Conservation (phyloP, 306 rosid genomes). For the Herpetospermum pedunculosum region DNA sequence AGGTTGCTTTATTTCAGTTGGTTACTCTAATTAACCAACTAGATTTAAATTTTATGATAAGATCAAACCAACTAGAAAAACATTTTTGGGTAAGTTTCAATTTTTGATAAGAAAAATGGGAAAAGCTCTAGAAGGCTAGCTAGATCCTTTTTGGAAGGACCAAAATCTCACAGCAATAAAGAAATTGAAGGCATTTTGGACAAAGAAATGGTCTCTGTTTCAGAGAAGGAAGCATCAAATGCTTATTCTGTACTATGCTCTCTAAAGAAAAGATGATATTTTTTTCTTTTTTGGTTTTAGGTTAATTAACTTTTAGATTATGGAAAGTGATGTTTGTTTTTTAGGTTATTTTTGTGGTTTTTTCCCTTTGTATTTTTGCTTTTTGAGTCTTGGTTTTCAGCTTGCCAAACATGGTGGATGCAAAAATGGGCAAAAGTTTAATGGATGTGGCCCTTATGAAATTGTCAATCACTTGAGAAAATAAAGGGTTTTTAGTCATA, state of each 20-base stretch:
- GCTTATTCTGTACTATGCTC: not conserved
- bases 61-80: not conserved
- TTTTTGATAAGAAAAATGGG: too few species aligned
- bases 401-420: not conserved
- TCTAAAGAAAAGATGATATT: not conserved
- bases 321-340: not conserved
- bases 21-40: too few species aligned
- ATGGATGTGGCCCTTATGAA: not conserved
- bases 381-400: not conserved
- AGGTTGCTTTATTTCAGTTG: not conserved
- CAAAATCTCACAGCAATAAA: not conserved
- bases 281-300: not conserved
- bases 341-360: not conserved
- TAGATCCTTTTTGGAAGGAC: not conserved
- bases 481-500: not conserved
- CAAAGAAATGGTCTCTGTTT: not conserved
- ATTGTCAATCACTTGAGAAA: not conserved
- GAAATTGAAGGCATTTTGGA: not conserved
- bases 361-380: not conserved
- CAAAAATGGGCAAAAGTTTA: not conserved
- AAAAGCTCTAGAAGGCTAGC: not conserved
- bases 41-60: not conserved
- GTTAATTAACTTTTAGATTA: not conserved
- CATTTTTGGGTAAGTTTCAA: not conserved
- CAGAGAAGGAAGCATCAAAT: not conserved